These are phyloP conservation scores for Fusarium torulosum DNA, from an alignment of 2,329 filamentous ascomycete genomes.

Conservation along the genomic window DNA sequence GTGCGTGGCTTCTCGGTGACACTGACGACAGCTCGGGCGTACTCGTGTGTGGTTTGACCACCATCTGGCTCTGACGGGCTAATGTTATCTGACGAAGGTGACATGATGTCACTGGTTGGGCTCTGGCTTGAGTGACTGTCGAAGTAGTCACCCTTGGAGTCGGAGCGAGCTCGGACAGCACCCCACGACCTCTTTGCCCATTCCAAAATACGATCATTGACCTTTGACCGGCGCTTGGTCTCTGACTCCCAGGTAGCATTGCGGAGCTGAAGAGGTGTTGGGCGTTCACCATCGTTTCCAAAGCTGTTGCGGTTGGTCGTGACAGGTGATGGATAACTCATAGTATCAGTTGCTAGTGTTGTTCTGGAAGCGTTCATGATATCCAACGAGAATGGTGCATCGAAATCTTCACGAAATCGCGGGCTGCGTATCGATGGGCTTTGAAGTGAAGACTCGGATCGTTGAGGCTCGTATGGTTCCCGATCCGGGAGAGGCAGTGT, in stretches of 20 bases:
- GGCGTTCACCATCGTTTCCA: conserved; percentile 43
- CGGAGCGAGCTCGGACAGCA: conserved; percentile 45
- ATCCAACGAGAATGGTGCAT: conserved; percentile 55
- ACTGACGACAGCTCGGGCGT: conserved; percentile 30
- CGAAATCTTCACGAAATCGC: conserved; percentile 55
- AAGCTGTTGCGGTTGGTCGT: conserved; percentile 45
- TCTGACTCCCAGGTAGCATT: conserved; percentile 49
- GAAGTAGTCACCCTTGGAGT: conserved; percentile 44
- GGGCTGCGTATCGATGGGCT: conserved; percentile 48
- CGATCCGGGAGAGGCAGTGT: conserved; percentile 46
- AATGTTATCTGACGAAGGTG: conserved; percentile 35
- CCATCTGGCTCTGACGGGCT: conserved; percentile 34
- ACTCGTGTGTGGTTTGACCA: conserved; percentile 13
- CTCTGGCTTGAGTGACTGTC: conserved; percentile 27
- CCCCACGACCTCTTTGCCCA: conserved; percentile 53
- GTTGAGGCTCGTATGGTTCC: conserved; percentile 40
- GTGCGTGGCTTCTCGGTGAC: conserved; percentile 31
- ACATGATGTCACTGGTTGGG: conserved; percentile 35
- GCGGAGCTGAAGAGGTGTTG: conserved; percentile 41
- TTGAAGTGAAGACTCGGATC: conserved; percentile 36
- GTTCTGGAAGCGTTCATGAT: conserved; percentile 51
- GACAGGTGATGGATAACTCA: conserved; percentile 45
- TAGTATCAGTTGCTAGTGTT: conserved; percentile 46
- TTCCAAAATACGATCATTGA: conserved; percentile 52
- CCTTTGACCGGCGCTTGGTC: conserved; percentile 46